phyloP scores from a whole-genome alignment of 2,329 filamentous ascomycete genomes.

The Colletotrichum godetiae region DNA sequence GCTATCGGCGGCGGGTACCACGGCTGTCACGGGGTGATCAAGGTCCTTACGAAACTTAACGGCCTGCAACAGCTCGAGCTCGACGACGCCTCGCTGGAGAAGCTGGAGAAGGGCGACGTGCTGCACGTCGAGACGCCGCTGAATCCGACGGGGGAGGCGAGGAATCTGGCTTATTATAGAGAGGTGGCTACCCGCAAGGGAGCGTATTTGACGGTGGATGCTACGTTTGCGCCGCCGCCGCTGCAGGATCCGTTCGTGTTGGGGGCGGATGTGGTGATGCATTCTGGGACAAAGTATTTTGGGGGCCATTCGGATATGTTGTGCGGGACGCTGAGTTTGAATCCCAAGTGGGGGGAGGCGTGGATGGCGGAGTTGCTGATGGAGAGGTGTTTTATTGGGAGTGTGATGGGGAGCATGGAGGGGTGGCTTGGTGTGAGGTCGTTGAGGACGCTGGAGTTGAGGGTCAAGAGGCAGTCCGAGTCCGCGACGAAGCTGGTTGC shows the following conservation, averaged over 20 bases:
- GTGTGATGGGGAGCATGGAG: slow-evolving; percentile 89
- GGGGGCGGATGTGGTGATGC: slow-evolving; percentile 90
- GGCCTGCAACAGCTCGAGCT: slow-evolving; percentile 80
- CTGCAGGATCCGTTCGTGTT: slow-evolving; percentile 85
- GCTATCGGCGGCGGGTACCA: slow-evolving; percentile 91
- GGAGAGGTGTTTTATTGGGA: slow-evolving; percentile 83
- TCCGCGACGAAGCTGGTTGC: slow-evolving; percentile 76
- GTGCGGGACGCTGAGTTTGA: slow-evolving; percentile 82
- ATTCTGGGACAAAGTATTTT: slow-evolving; percentile 95
- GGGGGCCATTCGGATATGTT: slow-evolving; percentile 96
- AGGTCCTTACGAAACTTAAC: slow-evolving; percentile 78
- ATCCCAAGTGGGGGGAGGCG: slow-evolving; percentile 57
- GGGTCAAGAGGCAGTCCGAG: slow-evolving; percentile 80
- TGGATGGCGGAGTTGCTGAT: slow-evolving; percentile 71
- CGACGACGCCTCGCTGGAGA: slow-evolving; percentile 53
- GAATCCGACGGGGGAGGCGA: slow-evolving; percentile 88
- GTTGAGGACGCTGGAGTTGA: slow-evolving; percentile 85
- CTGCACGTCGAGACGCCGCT: slow-evolving; percentile 94
- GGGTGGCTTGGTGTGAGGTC: slow-evolving; percentile 92
- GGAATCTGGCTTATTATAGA: slow-evolving; percentile 78
- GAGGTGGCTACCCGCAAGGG: slow-evolving; percentile 77
- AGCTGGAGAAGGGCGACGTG: slow-evolving; percentile 81
- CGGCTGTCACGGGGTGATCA: slow-evolving; percentile 89
- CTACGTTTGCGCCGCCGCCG: slow-evolving; percentile 92
- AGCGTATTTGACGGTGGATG: slow-evolving; percentile 84